phyloP scores from a whole-genome alignment of 768 basidiomycete species.

The Rhodotorula graminis region DNA sequence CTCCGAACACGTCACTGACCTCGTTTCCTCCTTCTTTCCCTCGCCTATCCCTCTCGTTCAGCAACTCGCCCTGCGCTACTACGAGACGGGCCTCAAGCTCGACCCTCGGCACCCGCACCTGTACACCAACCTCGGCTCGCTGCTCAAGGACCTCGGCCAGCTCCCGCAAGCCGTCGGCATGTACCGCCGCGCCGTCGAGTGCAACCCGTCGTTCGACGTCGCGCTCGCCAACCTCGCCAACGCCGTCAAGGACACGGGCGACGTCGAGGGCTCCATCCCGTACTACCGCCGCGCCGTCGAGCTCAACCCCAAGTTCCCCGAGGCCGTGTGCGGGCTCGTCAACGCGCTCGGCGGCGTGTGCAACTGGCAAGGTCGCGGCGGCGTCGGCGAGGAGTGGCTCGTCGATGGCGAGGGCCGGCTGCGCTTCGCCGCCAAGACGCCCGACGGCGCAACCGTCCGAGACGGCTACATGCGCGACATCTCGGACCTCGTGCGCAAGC shows the following conservation, averaged over 20 bases:
- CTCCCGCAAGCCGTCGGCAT: conserved; percentile 49
- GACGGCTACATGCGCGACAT: conserved; percentile 37
- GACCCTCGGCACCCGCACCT: conserved; percentile 55
- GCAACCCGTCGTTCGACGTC: conserved; percentile 49
- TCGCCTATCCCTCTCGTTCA: conserved; percentile 17
- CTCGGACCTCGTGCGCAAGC: conserved; percentile 31
- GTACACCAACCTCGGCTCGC: conserved; percentile 55
- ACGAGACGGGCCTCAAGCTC: conserved; percentile 51
- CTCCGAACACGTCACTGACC: conserved; percentile 22
- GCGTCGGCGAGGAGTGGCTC: conserved; percentile 41
- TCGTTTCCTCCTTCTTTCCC: conserved; percentile 23
- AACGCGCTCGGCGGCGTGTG: conserved; percentile 54
- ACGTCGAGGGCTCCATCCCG: conserved; percentile 51
- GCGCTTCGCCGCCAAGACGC: background rate
- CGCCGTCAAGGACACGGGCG: conserved; percentile 54
- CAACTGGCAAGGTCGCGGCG: conserved; percentile 52
- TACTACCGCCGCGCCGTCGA: conserved; percentile 53
- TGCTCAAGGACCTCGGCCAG: conserved; percentile 55
- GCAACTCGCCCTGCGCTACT: conserved; percentile 52
- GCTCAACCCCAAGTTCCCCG: conserved; percentile 52
- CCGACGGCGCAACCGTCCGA: background rate
- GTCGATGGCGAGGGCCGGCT: conserved; percentile 22
- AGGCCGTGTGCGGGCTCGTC: conserved; percentile 54
- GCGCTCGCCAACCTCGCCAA: conserved; percentile 57
- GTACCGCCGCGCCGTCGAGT: conserved; percentile 37